Conservation (phyloP, 108 stramenopile species). For the Fragilaria crotonensis region DNA sequence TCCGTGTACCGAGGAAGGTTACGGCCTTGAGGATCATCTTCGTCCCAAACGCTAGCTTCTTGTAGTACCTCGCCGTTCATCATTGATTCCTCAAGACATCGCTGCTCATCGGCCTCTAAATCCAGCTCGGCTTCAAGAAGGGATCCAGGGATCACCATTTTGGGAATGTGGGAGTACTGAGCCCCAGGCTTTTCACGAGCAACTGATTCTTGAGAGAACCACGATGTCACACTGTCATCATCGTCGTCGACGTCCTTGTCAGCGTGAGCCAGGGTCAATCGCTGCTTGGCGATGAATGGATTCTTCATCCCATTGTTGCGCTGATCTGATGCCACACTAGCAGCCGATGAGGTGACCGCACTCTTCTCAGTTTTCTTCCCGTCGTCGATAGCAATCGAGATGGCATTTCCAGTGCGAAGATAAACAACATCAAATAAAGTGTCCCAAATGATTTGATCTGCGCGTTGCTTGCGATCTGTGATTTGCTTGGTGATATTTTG, state of each 20-base stretch:
- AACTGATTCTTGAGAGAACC: background rate
- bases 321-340: background rate
- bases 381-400: background rate
- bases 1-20: slow-evolving; percentile 55
- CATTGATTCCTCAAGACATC: slow-evolving; percentile 57
- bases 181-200: background rate
- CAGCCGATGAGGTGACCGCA: background rate
- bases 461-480: slow-evolving; percentile 74
- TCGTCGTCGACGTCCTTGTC: slow-evolving; percentile 5
- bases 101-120: slow-evolving; percentile 73
- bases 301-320: slow-evolving; percentile 19
- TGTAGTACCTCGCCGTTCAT: slow-evolving; percentile 1
- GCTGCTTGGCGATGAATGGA: slow-evolving; percentile 24
- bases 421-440: slow-evolving; percentile 70
- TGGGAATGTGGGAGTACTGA: background rate
- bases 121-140: slow-evolving; percentile 75
- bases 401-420: slow-evolving; percentile 48
- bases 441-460: slow-evolving; percentile 82
- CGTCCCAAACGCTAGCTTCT: slow-evolving; percentile 8
- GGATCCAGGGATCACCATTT: slow-evolving; percentile 48
- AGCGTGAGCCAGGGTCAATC: slow-evolving; percentile 25
- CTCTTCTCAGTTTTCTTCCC: background rate
- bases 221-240: slow-evolving; percentile 8
- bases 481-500: slow-evolving; percentile 78
- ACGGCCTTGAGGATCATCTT: slow-evolving; percentile 3